Percentiles rank a stretch among this genome's conserved stretches.
phyloP scores from a whole-genome alignment of 2,329 filamentous ascomycete genomes.

The Pseudocercospora macadamiae region DNA sequence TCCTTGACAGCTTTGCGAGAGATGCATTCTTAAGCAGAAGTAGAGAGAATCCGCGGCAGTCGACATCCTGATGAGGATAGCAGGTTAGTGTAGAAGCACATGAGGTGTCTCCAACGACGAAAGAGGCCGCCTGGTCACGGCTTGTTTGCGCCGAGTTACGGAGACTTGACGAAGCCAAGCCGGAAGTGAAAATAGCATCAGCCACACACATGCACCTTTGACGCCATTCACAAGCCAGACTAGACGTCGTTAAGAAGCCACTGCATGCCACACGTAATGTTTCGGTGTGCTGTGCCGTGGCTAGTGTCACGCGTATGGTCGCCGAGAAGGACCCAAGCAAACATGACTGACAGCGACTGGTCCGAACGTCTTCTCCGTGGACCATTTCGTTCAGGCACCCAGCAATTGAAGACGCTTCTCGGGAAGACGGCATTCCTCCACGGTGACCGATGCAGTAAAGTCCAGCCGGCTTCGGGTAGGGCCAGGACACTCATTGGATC shows the following conservation, averaged over 20 bases:
- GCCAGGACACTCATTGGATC: neutral
- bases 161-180: neutral
- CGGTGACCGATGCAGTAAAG: neutral
- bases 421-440: slow-evolving; percentile 5
- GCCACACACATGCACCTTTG: neutral
- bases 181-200: neutral
- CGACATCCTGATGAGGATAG: too few species aligned
- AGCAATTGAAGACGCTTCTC: neutral
- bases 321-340: neutral
- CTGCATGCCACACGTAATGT: neutral
- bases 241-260: neutral
- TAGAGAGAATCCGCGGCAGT: neutral
- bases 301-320: slow-evolving; percentile 1
- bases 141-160: too few species aligned
- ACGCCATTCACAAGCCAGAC: neutral
- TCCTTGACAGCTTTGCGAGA: too few species aligned
- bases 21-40: too few species aligned
- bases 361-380: neutral
- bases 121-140: too few species aligned
- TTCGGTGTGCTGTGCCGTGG: neutral
- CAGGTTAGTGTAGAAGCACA: neutral
- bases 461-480: neutral
- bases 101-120: too few species aligned
- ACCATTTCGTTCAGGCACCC: neutral
- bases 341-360: neutral